These are phyloP conservation scores for Themeda triandra DNA, from an alignment of 176 grass and related monocot genomes.

Conservation along the genomic window DNA sequence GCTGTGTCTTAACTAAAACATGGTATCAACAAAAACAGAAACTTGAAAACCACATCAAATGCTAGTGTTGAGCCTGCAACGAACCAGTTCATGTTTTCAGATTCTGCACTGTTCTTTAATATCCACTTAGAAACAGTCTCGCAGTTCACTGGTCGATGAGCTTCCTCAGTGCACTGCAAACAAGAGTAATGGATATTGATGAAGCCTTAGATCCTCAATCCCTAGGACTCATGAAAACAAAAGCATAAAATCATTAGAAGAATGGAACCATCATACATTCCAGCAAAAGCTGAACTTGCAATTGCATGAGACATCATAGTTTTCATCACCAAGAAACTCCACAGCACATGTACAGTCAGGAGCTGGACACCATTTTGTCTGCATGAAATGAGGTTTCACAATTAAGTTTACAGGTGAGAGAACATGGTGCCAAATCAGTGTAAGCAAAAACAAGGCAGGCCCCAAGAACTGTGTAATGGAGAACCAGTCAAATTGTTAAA, in stretches of 20 bases:
- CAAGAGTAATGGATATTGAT: conserved; percentile 17
- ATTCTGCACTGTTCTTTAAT: conserved; percentile 94
- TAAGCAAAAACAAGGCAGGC: conserved; percentile 4
- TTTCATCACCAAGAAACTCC: conserved; percentile 64
- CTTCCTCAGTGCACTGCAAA: conserved; percentile 90
- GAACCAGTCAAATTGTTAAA: conserved; percentile 6
- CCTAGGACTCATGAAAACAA: not conserved
- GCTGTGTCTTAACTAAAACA: not conserved
- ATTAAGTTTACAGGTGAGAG: not conserved
- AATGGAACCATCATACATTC: conserved; percentile 57
- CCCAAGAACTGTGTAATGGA: not conserved
- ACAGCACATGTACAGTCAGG: conserved; percentile 88
- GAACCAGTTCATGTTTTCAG: conserved; percentile 99
- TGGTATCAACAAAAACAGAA: not conserved
- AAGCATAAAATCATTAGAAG: not conserved
- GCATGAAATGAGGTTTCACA: conserved; percentile 24
- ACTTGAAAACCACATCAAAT: conserved; percentile 1
- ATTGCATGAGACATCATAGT: conserved; percentile 73
- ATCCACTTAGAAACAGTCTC: conserved; percentile 82
- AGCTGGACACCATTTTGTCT: conserved; percentile 98
- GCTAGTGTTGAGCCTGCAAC: conserved; percentile 6
- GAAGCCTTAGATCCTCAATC: not conserved
- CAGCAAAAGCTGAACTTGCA: conserved; percentile 85
- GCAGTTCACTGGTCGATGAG: conserved; percentile 88
- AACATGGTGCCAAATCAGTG: not conserved